phyloP scores from a whole-genome alignment of 768 basidiomycete species.

The Tubosaeta brunneosetosa region DNA sequence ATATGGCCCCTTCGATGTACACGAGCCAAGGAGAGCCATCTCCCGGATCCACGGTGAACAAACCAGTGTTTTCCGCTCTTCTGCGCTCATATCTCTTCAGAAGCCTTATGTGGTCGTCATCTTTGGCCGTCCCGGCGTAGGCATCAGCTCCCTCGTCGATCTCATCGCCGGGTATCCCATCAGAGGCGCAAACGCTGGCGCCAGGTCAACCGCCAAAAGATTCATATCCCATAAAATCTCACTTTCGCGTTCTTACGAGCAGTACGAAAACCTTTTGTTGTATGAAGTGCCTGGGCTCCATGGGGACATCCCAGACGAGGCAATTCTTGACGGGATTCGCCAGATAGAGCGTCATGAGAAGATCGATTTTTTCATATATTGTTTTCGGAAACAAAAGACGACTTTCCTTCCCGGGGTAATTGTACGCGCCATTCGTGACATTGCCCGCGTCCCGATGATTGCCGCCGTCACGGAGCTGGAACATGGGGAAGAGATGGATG shows the following conservation, averaged over 20 bases:
- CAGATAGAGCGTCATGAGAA: conserved; percentile 10
- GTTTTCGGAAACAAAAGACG: conserved; percentile 17
- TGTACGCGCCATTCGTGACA: conserved; percentile 5
- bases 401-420: conserved; percentile 12
- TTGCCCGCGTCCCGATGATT: conserved; percentile 14
- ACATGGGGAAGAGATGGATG: conserved; percentile 23
- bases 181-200: conserved; percentile 14
- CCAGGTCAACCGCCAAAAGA: background rate
- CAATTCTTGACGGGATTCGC: conserved; percentile 13
- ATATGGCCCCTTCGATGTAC: background rate
- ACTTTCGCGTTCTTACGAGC: background rate
- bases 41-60: background rate
- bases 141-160: conserved; percentile 27
- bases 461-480: conserved; percentile 27
- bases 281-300: conserved; percentile 23
- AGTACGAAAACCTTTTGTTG: conserved; percentile 3
- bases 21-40: background rate
- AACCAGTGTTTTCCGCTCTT: background rate
- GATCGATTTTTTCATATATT: conserved; percentile 26
- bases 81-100: background rate
- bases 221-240: background rate
- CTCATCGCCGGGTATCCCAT: conserved; percentile 19
- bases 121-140: conserved; percentile 27
- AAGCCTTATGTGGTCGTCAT: conserved; percentile 23
- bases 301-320: conserved; percentile 2